phyloP scores from a whole-genome alignment of 345 rosid species.

The Euphorbia peplus region DNA sequence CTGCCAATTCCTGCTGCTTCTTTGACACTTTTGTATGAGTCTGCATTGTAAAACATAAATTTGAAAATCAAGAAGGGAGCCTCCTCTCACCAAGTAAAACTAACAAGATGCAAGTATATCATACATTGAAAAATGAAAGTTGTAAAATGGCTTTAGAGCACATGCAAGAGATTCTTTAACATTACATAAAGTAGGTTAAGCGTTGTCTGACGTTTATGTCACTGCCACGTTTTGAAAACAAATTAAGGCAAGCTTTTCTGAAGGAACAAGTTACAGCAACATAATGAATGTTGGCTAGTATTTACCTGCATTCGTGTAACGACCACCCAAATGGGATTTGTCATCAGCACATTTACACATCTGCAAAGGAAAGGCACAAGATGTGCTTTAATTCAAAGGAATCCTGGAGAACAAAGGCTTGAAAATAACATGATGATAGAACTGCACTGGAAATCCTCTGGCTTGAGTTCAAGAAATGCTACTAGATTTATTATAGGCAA shows the following conservation, averaged over 20 bases:
- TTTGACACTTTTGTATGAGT: constrained; percentile 64
- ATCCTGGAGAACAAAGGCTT: not conserved
- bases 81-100: not conserved
- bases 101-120: not conserved
- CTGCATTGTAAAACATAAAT: constrained; percentile 44
- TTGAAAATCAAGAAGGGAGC: not conserved
- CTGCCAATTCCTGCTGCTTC: constrained; percentile 27
- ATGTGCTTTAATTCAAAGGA: constrained; percentile 9
- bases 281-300: constrained; percentile 8
- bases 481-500: not conserved
- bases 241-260: not conserved
- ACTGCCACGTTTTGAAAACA: constrained; percentile 9
- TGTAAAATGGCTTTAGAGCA: not conserved
- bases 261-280: not conserved
- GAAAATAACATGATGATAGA: not conserved
- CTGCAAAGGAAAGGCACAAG: constrained; percentile 40
- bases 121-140: not conserved
- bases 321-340: constrained; percentile 96
- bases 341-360: constrained; percentile 83
- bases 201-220: not conserved
- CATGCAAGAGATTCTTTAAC: not conserved
- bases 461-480: not conserved
- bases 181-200: not conserved
- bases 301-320: constrained; percentile 98
- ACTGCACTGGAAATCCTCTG: not conserved